Base-by-base conservation (phyloP, 768 basidiomycete species). In the Termitomyces eurrhizus region DNA sequence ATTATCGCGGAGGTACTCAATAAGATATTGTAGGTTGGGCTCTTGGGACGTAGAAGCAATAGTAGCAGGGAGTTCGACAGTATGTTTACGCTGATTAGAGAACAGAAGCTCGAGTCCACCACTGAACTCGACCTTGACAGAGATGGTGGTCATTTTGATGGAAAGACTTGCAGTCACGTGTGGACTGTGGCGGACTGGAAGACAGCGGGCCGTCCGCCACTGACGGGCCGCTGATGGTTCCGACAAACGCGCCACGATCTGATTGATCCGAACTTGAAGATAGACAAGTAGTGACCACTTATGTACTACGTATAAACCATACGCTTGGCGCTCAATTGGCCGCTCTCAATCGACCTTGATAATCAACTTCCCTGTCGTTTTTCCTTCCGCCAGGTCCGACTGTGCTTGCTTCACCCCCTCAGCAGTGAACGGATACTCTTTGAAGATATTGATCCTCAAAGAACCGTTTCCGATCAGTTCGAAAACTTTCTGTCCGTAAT, bases 101-200 rank as follows among this genome's bases (percentile, higher is more conserved):
- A 96, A 96, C 9, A 96, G 77, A 3, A 92, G 80, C 70, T 96
- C 94, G 59, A 95, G 84, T 16, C 93, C 93, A 45, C 93, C 93
- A 57, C 90, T 78, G 70, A 94, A 93, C 69, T 89, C 88, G 66
- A 94, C 74, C 60, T 83, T 89, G 65, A 93, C 60, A 14, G 75
- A 65, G 36, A 80, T 65, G 49, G 67, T 70, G 41, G 61, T 54
- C 67, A 65, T 64, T 41, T 51, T 13, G 1, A 41, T 7, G 5
- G 5, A 48, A 44, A n/a, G 61, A 36, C 16, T 14, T n/a, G 21
- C 7, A 5, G 42, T 57, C 62, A 60, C 59, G 59, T 63, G 57
- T 2, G 1, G 52, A 24, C 9, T 12, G 32, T 33, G 46, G 46
- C 42, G 42, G 42, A 42, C 21, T 45, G 21, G 21, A 12, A 24